Percentiles rank a stretch among this genome's conserved stretches.
Conservation (phyloP, 2,329 filamentous ascomycete genomes). For the Ophiosphaerella narmari region DNA sequence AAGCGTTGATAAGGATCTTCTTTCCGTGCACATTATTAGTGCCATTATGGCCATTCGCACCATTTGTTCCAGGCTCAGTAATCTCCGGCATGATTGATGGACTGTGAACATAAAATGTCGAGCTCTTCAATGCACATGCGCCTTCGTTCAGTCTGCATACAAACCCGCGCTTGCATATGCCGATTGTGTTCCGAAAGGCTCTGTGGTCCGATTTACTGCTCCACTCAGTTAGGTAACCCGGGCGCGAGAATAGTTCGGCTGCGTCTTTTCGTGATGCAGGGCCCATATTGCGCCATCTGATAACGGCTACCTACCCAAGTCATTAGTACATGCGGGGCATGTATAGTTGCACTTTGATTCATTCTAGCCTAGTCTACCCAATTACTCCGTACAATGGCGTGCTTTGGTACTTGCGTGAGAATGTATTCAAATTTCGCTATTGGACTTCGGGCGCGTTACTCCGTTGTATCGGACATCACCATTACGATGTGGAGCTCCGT, state of each 20-base stretch:
- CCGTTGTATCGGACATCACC: no score
- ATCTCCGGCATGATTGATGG: conserved; percentile 8
- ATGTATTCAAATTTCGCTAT: no score
- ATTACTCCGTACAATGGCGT: neutral
- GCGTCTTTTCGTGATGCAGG: conserved; percentile 19
- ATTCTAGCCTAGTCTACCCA: neutral
- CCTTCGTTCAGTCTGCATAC: neutral
- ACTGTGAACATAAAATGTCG: neutral
- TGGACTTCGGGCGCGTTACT: neutral
- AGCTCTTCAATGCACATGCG: no score
- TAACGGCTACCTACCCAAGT: conserved; percentile 8
- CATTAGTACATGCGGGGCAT: conserved; percentile 7
- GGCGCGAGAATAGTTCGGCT: neutral
- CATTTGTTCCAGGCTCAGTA: conserved; percentile 13
- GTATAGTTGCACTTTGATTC: neutral
- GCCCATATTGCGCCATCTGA: conserved; percentile 24
- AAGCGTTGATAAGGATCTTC: conserved; percentile 67
- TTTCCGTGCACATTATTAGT: conserved; percentile 32
- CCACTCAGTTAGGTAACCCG: neutral
- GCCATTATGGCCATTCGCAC: conserved; percentile 2
- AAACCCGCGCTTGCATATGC: neutral
- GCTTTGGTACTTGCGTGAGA: neutral
- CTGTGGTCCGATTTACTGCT: neutral
- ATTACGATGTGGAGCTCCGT: no score
- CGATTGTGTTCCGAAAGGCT: neutral